Conservation (phyloP, 768 basidiomycete species). For the Leccinum imitatum region DNA sequence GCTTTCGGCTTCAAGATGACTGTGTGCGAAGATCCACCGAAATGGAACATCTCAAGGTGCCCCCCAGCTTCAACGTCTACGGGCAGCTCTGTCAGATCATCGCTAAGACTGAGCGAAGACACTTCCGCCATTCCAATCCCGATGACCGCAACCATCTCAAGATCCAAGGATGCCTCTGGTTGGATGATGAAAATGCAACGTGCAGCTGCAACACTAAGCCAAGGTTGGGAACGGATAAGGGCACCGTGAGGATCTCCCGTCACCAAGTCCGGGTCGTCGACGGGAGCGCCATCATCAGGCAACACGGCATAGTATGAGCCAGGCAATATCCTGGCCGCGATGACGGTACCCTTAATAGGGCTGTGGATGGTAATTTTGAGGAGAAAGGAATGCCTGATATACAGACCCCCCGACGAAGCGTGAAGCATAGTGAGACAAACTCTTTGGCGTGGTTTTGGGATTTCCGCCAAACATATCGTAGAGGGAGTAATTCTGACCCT, state of each 20-base stretch:
- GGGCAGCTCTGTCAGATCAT: not conserved
- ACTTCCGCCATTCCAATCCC: constrained; percentile 64
- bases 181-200: constrained; percentile 56
- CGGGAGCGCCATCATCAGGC: constrained; percentile 11
- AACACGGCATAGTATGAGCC: constrained; percentile 20
- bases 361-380: too few species aligned
- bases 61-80: constrained; percentile 47
- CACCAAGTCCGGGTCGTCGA: not conserved
- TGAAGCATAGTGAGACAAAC: too few species aligned
- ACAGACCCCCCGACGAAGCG: too few species aligned
- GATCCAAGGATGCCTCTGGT: constrained; percentile 41
- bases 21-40: constrained; percentile 54
- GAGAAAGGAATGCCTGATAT: too few species aligned
- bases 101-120: constrained; percentile 50
- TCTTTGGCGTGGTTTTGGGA: too few species aligned
- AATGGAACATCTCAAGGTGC: constrained; percentile 60
- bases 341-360: too few species aligned
- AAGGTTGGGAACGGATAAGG: constrained; percentile 37
- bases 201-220: constrained; percentile 45
- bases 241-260: constrained; percentile 18
- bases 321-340: constrained; percentile 31
- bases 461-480: too few species aligned
- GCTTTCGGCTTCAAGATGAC: constrained; percentile 35
- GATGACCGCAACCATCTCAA: constrained; percentile 55
- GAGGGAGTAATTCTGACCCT: too few species aligned